phyloP scores from a whole-genome alignment of 345 rosid species.

The Citrus unshiu region DNA sequence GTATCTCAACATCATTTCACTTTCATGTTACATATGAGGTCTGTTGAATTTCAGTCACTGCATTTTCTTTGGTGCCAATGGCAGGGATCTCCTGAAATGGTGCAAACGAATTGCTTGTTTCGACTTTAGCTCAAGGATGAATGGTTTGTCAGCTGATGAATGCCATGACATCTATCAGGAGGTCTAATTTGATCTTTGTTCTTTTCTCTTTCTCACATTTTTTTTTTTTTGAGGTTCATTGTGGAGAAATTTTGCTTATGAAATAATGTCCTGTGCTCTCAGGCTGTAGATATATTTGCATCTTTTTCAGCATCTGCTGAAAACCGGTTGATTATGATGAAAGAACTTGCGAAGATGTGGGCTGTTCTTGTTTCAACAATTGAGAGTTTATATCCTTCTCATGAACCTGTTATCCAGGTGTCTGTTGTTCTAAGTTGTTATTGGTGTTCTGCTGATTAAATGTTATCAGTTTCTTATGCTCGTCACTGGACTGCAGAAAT shows the following conservation, averaged over 20 bases:
- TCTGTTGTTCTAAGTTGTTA: conserved; percentile 15
- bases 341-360: conserved; percentile 66
- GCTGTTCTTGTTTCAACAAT: conserved; percentile 41
- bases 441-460: background rate
- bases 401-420: conserved; percentile 83
- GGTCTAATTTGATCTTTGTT: conserved; percentile 36
- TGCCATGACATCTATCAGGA: conserved; percentile 60
- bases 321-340: conserved; percentile 44
- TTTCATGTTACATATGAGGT: background rate
- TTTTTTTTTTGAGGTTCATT: background rate
- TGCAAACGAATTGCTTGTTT: conserved; percentile 70
- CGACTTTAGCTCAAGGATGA: conserved; percentile 12
- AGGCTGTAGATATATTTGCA: conserved; percentile 85
- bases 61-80: conserved; percentile 26
- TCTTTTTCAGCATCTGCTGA: conserved; percentile 51
- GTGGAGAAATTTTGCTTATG: conserved; percentile 2
- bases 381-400: conserved; percentile 37
- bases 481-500: conserved; percentile 45
- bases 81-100: conserved; percentile 95
- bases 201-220: background rate
- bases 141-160: conserved; percentile 45
- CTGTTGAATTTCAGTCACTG: conserved; percentile 7
- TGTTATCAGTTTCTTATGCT: conserved; percentile 26
- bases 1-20: conserved; percentile 26
- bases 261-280: conserved; percentile 19